A percentile compares a stretch with the other conserved stretches of the same genome.
Evolutionary conservation across 345 rosid genomes (phyloP).

Genomic region (Gossypium herbaceum): DNA sequence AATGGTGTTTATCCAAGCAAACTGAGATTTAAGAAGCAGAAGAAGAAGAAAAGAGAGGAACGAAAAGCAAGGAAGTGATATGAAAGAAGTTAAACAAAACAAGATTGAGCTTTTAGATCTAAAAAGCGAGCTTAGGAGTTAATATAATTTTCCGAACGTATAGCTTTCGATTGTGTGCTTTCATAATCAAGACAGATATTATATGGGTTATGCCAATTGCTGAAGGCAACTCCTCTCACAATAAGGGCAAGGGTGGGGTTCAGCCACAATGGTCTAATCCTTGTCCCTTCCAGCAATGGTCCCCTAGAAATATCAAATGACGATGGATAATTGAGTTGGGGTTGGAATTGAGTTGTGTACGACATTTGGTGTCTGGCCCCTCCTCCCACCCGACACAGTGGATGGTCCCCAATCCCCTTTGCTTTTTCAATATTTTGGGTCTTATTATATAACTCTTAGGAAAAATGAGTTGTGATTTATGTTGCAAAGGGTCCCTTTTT

Average conservation of each 20-base stretch:
- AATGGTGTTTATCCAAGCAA: not conserved
- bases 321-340: conserved; percentile 18
- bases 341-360: not conserved
- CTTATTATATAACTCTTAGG: not conserved
- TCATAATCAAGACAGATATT: conserved; percentile 13
- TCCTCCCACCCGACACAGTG: not conserved
- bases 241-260: conserved; percentile 17
- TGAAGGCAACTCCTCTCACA: not conserved
- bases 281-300: conserved; percentile 38
- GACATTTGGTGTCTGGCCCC: not conserved
- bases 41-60: not conserved
- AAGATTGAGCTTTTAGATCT: conserved; percentile 3
- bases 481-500: conserved; percentile 8
- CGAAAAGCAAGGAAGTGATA: not conserved
- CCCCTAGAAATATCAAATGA: conserved; percentile 27
- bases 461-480: conserved; percentile 6
- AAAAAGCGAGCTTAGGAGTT: not conserved
- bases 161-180: not conserved
- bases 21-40: not conserved
- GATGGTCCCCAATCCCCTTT: conserved; percentile 3
- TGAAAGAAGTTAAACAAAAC: conserved; percentile 12
- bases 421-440: not conserved
- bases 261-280: conserved; percentile 22
- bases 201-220: conserved; percentile 15
- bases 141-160: not conserved